Conservation (phyloP, 495 filamentous ascomycete species). For the Penicillium samsonianum region DNA sequence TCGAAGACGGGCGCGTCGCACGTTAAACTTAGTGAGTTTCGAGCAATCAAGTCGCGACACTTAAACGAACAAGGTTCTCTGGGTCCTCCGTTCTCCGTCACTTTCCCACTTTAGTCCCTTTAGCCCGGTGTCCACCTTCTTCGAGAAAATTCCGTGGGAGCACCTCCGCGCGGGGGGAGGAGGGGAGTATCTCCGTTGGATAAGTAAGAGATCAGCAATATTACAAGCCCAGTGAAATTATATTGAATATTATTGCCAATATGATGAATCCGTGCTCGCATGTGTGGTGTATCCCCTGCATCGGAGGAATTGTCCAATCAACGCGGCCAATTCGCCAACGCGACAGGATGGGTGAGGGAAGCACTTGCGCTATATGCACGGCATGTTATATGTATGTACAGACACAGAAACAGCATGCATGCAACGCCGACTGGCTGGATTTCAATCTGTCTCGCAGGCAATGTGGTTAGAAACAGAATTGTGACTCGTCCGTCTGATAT, state of each 20-base stretch:
- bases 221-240: neutral
- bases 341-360: constrained; percentile 3
- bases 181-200: constrained; percentile 4
- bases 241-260: constrained; percentile 5
- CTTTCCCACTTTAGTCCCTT: constrained; percentile 2
- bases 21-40: constrained; percentile 19
- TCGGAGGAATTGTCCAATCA: constrained; percentile 10
- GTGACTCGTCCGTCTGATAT: constrained; percentile 6
- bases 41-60: neutral
- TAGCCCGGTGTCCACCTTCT: constrained; percentile 23
- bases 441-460: constrained; percentile 3
- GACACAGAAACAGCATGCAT: neutral
- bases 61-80: constrained; percentile 12
- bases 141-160: constrained; percentile 34
- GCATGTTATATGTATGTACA: constrained; percentile 1
- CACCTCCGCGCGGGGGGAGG: constrained; percentile 21
- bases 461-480: neutral
- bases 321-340: neutral
- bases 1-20: constrained; percentile 19
- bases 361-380: constrained; percentile 4
- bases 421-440: neutral
- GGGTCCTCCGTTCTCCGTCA: constrained; percentile 13
- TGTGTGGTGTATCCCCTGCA: constrained; percentile 13
- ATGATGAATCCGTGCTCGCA: constrained; percentile 5
- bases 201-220: constrained; percentile 5